A percentile compares a stretch with the other conserved stretches of the same genome.
Conservation (phyloP, 176 grass and related monocot species). For the Ampelocalamus luodianensis region DNA sequence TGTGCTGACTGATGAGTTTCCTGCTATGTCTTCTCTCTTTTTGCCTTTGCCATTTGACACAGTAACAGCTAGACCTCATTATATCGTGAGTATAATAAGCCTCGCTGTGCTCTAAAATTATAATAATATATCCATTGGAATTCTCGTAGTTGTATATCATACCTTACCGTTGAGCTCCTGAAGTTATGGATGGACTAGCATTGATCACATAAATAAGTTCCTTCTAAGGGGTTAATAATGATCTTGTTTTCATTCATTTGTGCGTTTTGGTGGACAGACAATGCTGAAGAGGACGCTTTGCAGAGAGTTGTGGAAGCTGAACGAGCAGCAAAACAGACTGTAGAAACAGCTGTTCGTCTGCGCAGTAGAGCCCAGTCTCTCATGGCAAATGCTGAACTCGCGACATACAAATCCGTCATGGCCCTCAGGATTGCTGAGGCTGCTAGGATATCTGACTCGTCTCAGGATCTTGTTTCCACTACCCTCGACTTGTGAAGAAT, state of each 20-base stretch:
- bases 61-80: background rate
- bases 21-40: background rate
- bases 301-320: conserved; percentile 69
- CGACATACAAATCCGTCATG: conserved; percentile 63
- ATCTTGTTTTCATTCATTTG: conserved; percentile 19
- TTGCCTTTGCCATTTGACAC: conserved; percentile 1
- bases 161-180: background rate
- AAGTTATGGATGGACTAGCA: background rate
- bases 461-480: conserved; percentile 45
- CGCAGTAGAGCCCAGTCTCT: conserved; percentile 62
- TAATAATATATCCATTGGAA: background rate
- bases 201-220: conserved; percentile 14
- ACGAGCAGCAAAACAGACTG: conserved; percentile 51
- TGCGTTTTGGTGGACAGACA: conserved; percentile 48
- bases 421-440: conserved; percentile 60
- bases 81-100: background rate
- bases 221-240: background rate
- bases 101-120: background rate
- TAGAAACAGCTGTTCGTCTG: conserved; percentile 50
- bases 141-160: background rate
- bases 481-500: conserved; percentile 46
- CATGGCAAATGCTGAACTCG: conserved; percentile 61
- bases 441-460: conserved; percentile 40
- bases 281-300: conserved; percentile 56
- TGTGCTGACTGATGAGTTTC: background rate